Conservation (phyloP, 1,284 basidiomycete genomes). For the Leccinum olivaceoglutinosum region DNA sequence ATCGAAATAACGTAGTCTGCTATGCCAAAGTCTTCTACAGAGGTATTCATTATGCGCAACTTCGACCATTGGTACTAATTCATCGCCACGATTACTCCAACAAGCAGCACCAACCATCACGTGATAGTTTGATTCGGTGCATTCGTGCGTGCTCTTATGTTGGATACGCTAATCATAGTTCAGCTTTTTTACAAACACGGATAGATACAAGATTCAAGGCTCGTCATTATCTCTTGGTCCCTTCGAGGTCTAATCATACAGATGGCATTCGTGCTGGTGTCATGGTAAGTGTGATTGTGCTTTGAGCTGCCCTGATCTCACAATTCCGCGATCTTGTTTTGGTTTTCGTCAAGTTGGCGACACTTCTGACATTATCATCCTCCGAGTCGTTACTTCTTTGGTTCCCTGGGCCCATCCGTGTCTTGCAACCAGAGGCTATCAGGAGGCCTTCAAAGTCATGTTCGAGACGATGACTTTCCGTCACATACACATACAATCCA, state of each 20-base stretch:
- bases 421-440: conserved; percentile 63
- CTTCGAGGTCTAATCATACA: conserved; percentile 91
- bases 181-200: conserved; percentile 3
- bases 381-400: conserved; percentile 82
- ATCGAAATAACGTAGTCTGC: too few relatives aligned
- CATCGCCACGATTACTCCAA: too few relatives aligned
- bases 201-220: conserved; percentile 82
- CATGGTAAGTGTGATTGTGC: conserved; percentile 49
- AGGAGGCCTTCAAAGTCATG: conserved; percentile 87
- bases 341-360: conserved; percentile 94
- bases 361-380: too few relatives aligned
- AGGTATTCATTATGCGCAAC: too few relatives aligned
- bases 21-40: too few relatives aligned
- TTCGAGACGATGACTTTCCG: conserved; percentile 86
- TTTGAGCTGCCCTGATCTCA: not conserved
- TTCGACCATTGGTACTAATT: too few relatives aligned
- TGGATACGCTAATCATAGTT: not conserved
- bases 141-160: too few relatives aligned
- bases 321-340: conserved; percentile 73
- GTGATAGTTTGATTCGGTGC: too few relatives aligned
- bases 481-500: conserved; percentile 49
- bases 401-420: conserved; percentile 66
- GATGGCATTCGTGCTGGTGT: conserved; percentile 88
- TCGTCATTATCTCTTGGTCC: conserved; percentile 92
- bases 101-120: too few relatives aligned